Evolutionary conservation across 345 rosid species (phyloP).

Genomic region (Rhodomyrtus tomentosa): DNA sequence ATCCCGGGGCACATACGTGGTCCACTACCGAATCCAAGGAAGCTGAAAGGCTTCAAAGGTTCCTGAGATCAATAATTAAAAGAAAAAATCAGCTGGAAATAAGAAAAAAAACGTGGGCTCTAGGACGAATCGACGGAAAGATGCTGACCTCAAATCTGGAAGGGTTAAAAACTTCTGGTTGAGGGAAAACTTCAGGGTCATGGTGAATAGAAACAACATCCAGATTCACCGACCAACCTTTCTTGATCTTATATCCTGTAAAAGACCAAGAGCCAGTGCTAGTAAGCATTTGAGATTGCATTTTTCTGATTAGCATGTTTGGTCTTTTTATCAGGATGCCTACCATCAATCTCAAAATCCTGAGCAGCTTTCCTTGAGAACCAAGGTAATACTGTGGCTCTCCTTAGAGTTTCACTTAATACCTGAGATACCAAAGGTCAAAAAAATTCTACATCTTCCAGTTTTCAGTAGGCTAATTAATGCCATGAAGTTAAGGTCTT

Average conservation of each 20-base stretch:
- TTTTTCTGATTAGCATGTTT: background rate
- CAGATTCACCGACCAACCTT: slow-evolving; percentile 59
- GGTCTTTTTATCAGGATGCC: background rate
- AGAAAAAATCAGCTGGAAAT: background rate
- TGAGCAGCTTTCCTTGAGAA: slow-evolving; percentile 54
- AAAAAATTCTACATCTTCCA: background rate
- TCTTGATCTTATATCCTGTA: slow-evolving; percentile 38
- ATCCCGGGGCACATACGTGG: slow-evolving; percentile 66
- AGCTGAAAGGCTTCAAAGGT: slow-evolving; percentile 34
- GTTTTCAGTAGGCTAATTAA: background rate
- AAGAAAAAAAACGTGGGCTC: background rate
- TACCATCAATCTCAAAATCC: slow-evolving; percentile 56
- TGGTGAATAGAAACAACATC: slow-evolving; percentile 66
- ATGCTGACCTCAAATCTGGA: slow-evolving; percentile 42
- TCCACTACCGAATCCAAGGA: slow-evolving; percentile 63
- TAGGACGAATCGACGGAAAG: background rate
- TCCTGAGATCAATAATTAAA: slow-evolving; percentile 15
- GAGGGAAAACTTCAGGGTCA: slow-evolving; percentile 30
- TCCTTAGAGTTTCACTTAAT: slow-evolving; percentile 44
- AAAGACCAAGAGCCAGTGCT: background rate
- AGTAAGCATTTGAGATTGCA: background rate
- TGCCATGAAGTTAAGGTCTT: background rate
- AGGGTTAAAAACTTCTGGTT: slow-evolving; percentile 40
- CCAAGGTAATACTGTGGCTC: slow-evolving; percentile 58
- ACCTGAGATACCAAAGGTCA: slow-evolving; percentile 19